A percentile compares a stretch with the other conserved stretches of the same genome.
phyloP scores from a whole-genome alignment of 805 yeast species.

The Metschnikowia similis region DNA sequence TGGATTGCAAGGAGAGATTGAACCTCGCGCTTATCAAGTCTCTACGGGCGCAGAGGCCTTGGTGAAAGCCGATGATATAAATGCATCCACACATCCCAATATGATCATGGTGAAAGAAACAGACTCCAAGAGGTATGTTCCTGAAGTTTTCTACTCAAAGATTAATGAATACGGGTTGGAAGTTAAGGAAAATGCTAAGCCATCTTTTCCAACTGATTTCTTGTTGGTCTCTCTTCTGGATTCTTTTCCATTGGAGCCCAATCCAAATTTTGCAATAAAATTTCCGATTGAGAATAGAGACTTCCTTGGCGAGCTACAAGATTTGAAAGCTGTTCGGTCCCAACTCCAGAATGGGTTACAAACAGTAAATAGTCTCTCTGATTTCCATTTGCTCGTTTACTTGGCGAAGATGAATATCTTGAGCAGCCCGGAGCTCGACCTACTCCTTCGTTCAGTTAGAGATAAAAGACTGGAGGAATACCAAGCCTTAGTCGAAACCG shows the following conservation, averaged over 20 bases:
- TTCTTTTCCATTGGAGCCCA: conserved; percentile 75
- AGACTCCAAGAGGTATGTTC: conserved; percentile 77
- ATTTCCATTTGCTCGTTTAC: conserved; percentile 73
- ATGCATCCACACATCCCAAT: conserved; percentile 88
- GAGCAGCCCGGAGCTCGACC: conserved; percentile 47
- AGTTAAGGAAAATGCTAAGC: conserved; percentile 63
- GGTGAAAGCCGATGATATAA: conserved; percentile 77
- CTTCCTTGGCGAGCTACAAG: conserved; percentile 70
- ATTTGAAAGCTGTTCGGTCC: conserved; percentile 48
- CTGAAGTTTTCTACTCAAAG: conserved; percentile 83
- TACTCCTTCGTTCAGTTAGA: conserved; percentile 47
- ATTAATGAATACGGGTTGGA: conserved; percentile 84
- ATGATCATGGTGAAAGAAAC: conserved; percentile 76
- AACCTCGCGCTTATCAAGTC: conserved; percentile 86
- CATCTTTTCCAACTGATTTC: conserved; percentile 27
- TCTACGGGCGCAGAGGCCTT: conserved; percentile 83
- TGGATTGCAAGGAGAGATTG: conserved; percentile 83
- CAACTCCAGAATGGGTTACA: conserved; percentile 41
- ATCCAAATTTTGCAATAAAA: conserved; percentile 46
- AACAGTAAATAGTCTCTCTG: conserved; percentile 41
- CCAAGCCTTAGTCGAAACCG: conserved; percentile 50
- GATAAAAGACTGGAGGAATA: conserved; percentile 41
- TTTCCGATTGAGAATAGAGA: conserved; percentile 83
- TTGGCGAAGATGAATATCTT: conserved; percentile 55
- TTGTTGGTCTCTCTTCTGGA: conserved; percentile 83